A percentile compares a stretch with the other conserved stretches of the same genome.
These are phyloP conservation scores for Pulveroboletus sp. DNA, from an alignment of 768 basidiomycete genomes.

Conservation along the genomic window DNA sequence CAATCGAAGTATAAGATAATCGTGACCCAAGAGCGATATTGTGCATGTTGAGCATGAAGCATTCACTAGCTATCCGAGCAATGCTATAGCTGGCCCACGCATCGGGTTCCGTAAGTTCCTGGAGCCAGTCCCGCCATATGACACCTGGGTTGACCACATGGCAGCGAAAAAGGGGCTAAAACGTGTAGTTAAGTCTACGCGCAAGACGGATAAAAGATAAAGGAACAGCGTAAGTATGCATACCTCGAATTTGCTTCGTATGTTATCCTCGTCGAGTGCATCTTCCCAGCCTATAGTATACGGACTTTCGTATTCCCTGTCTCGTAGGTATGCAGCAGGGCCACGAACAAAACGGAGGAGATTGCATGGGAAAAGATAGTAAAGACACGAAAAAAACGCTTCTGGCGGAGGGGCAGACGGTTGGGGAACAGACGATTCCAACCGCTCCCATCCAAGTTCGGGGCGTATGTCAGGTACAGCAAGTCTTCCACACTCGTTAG, in stretches of 20 bases:
- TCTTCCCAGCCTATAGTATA: slow-evolving; percentile 72
- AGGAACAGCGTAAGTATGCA: slow-evolving; percentile 11
- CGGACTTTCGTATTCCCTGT: slow-evolving; percentile 49
- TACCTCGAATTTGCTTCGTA: slow-evolving; percentile 74
- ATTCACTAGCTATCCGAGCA: slow-evolving; percentile 63
- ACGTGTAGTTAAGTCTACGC: slow-evolving; percentile 2
- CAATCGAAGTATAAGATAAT: not conserved
- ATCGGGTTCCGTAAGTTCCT: slow-evolving; percentile 61
- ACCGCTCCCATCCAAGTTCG: slow-evolving; percentile 65
- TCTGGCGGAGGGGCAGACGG: slow-evolving; percentile 58
- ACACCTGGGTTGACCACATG: slow-evolving; percentile 75
- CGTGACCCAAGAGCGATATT: slow-evolving; percentile 53
- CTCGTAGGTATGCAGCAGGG: slow-evolving; percentile 62
- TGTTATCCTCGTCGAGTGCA: slow-evolving; percentile 63
- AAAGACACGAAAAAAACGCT: slow-evolving; percentile 73
- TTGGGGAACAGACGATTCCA: slow-evolving; percentile 58
- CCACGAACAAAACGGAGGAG: slow-evolving; percentile 73
- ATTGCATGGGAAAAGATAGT: slow-evolving; percentile 92
- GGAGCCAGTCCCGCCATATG: slow-evolving; percentile 59
- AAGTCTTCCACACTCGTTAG: slow-evolving; percentile 32
- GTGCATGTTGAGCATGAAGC: slow-evolving; percentile 63
- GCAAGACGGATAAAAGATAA: not conserved
- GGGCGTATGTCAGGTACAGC: slow-evolving; percentile 45
- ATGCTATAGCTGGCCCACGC: slow-evolving; percentile 68
- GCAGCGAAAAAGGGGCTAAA: slow-evolving; percentile 63